Percentiles rank a stretch among this genome's conserved stretches.
Evolutionary conservation across 2,329 filamentous ascomycete species (phyloP).

Genomic region (Ophiosphaerella narmari): DNA sequence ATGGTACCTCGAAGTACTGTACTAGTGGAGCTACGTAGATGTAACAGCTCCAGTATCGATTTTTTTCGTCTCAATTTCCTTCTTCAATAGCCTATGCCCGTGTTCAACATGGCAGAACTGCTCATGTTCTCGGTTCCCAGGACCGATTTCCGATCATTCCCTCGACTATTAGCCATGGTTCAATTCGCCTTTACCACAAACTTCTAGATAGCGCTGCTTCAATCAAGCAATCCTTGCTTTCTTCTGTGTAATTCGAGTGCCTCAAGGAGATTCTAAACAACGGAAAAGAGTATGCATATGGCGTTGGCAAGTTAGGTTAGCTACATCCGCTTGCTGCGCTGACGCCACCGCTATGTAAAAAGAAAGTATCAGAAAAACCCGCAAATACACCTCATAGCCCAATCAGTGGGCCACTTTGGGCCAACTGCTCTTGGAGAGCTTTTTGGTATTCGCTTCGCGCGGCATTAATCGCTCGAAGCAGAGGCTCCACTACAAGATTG

Average conservation of each 20-base stretch:
- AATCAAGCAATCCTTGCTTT: too few species aligned
- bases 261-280: too few species aligned
- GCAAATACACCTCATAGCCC: conserved; percentile 1
- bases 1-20: neutral
- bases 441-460: conserved; percentile 74
- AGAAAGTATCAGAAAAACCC: conserved; percentile 2
- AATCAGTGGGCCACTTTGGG: conserved; percentile 13
- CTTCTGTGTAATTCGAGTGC: too few species aligned
- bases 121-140: too few species aligned
- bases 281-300: too few species aligned
- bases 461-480: conserved; percentile 69
- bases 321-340: neutral
- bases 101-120: too few species aligned
- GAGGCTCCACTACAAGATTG: conserved; percentile 74
- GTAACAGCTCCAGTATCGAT: neutral
- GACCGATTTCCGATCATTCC: too few species aligned
- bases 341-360: conserved; percentile 41
- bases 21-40: neutral
- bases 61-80: neutral
- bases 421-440: conserved; percentile 66
- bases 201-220: too few species aligned
- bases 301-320: neutral
- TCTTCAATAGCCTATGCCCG: neutral
- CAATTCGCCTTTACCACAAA: too few species aligned
- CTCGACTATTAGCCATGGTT: too few species aligned